Conservation (phyloP, 345 rosid genomes). For the Passiflora organensis region DNA sequence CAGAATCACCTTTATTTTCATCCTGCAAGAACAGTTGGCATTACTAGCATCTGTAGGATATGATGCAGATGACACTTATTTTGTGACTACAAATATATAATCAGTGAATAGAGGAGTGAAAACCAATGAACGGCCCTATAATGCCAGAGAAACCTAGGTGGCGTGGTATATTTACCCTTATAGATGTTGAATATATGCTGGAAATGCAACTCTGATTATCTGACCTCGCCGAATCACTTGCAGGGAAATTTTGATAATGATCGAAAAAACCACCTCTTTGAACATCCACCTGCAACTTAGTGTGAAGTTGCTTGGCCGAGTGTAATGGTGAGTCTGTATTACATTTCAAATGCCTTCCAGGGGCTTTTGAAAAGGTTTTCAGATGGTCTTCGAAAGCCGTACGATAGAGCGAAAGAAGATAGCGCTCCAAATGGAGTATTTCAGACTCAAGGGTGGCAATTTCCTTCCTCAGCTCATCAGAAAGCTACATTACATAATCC, state of each 20-base stretch:
- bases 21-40: conserved; percentile 31
- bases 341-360: conserved; percentile 20
- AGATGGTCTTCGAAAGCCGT: conserved; percentile 52
- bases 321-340: conserved; percentile 26
- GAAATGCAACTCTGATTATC: conserved; percentile 34
- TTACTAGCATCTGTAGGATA: neutral
- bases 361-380: conserved; percentile 28
- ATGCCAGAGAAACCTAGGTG: neutral
- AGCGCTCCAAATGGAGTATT: conserved; percentile 57
- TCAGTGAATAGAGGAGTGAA: neutral
- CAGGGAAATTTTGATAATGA: conserved; percentile 40
- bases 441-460: conserved; percentile 62
- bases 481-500: conserved; percentile 40
- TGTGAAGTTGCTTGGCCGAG: conserved; percentile 17
- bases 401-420: conserved; percentile 68
- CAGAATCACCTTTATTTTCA: conserved; percentile 30
- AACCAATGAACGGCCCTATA: neutral
- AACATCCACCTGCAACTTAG: conserved; percentile 25
- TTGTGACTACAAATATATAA: too few relatives aligned
- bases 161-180: conserved; percentile 38
- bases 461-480: conserved; percentile 57
- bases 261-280: conserved; percentile 19
- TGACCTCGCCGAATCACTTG: conserved; percentile 30
- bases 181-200: conserved; percentile 32
- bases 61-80: too few relatives aligned